Evolutionary conservation across 106 monocot genomes (phyloP).

Genomic region (Dendrobium nobile): DNA sequence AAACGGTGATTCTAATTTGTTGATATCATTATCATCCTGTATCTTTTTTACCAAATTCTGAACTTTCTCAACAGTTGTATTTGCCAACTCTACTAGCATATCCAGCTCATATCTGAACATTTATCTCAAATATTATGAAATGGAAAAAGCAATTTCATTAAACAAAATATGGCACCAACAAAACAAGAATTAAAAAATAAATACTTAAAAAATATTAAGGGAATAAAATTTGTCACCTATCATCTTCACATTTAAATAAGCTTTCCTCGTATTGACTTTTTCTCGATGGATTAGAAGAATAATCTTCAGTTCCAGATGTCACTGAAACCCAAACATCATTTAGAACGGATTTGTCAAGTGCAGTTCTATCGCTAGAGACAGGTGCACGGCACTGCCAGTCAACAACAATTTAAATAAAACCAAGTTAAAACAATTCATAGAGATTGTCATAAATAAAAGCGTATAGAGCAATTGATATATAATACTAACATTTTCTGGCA

Average conservation of each 20-base stretch:
- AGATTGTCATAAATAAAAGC: background rate
- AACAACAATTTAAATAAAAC: background rate
- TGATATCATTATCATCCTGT: no score
- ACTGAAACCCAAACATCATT: constrained; percentile 58
- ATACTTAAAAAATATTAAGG: background rate
- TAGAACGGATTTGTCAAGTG: constrained; percentile 28
- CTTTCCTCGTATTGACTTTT: constrained; percentile 58
- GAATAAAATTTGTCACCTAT: constrained; percentile 17
- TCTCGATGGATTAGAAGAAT: constrained; percentile 47
- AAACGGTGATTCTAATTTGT: no score
- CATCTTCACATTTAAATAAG: constrained; percentile 59
- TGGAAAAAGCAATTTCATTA: background rate
- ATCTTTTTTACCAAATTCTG: constrained; percentile 33
- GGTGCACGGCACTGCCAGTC: constrained; percentile 22
- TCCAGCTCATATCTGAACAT: constrained; percentile 69
- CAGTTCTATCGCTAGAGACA: constrained; percentile 41
- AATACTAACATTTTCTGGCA: constrained; percentile 60
- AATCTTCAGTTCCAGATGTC: constrained; percentile 47
- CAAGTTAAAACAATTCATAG: background rate
- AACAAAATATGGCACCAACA: background rate
- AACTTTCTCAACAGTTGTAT: constrained; percentile 31
- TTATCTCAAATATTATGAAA: no score
- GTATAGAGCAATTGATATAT: background rate
- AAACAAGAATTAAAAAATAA: background rate
- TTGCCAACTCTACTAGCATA: constrained; percentile 72